Evolutionary conservation across 768 basidiomycete species (phyloP).

Genomic region (Hygrophorus russula): DNA sequence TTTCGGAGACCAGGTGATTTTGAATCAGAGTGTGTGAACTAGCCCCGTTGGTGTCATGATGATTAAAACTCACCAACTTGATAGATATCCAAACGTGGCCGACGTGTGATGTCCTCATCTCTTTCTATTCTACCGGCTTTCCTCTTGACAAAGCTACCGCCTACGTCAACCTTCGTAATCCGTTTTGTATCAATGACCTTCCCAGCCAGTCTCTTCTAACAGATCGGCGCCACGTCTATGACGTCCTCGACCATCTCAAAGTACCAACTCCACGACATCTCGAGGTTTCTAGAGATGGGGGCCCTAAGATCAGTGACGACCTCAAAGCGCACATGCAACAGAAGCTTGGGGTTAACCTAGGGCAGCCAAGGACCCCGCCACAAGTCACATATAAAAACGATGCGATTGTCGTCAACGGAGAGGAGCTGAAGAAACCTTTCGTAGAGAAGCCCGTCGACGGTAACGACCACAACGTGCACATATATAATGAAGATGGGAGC

Average conservation of each 20-base stretch:
- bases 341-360: conserved; percentile 64
- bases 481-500: conserved; percentile 90
- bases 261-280: conserved; percentile 85
- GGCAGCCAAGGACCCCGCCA: conserved; percentile 59
- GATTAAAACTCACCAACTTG: conserved; percentile 7
- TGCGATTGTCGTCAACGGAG: conserved; percentile 88
- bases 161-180: conserved; percentile 84
- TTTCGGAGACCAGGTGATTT: conserved; percentile 96
- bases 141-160: conserved; percentile 91
- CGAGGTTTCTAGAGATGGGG: conserved; percentile 90
- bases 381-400: conserved; percentile 83
- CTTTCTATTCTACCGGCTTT: conserved; percentile 97
- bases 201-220: conserved; percentile 90
- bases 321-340: conserved; percentile 65
- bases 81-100: conserved; percentile 97
- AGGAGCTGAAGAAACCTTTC: conserved; percentile 89
- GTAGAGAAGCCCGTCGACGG: conserved; percentile 99
- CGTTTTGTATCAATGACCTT: conserved; percentile 95
- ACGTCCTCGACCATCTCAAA: conserved; percentile 81
- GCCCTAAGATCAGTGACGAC: conserved; percentile 72
- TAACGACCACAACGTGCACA: conserved; percentile 98
- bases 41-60: conserved; percentile 1
- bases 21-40: conserved; percentile 72
- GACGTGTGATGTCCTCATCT: conserved; percentile 91
- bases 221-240: conserved; percentile 92